These are phyloP conservation scores for Corrigiola litoralis DNA, from an alignment of 179 eudicot genomes.

Conservation along the genomic window DNA sequence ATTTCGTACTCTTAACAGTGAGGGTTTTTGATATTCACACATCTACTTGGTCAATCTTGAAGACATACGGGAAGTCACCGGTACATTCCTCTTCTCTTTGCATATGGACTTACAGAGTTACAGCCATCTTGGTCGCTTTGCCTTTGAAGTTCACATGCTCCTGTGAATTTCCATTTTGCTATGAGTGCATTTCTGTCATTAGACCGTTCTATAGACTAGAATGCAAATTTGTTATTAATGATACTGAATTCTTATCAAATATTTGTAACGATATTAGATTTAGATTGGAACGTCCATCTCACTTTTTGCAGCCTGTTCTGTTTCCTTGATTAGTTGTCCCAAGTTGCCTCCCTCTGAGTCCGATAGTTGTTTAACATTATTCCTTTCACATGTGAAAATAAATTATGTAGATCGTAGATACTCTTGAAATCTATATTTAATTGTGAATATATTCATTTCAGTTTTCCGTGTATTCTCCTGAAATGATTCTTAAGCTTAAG, in stretches of 20 bases:
- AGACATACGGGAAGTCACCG: slow-evolving; percentile 99
- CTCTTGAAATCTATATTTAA: no score
- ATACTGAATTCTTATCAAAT: not conserved
- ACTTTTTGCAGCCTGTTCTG: not conserved
- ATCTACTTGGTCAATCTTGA: slow-evolving; percentile 76
- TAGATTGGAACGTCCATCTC: not conserved
- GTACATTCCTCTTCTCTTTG: slow-evolving; percentile 35
- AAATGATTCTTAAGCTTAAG: not conserved
- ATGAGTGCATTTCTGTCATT: not conserved
- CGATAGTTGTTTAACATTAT: no score
- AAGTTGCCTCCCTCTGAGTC: not conserved
- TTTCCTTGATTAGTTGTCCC: not conserved
- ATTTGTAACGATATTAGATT: not conserved
- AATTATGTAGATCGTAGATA: no score
- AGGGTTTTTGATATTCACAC: slow-evolving; percentile 84
- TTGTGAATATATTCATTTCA: no score
- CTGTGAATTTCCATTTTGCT: not conserved
- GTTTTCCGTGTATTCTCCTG: not conserved
- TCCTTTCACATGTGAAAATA: no score
- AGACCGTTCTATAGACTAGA: slow-evolving; percentile 1
- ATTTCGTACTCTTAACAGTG: slow-evolving; percentile 44
- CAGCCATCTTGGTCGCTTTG: no score
- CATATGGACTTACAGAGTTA: no score
- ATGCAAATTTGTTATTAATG: not conserved
- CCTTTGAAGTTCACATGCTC: no score